Percentiles rank a stretch among this genome's conserved stretches.
Conservation (phyloP, 345 rosid species). For the Kernera saxatilis region DNA sequence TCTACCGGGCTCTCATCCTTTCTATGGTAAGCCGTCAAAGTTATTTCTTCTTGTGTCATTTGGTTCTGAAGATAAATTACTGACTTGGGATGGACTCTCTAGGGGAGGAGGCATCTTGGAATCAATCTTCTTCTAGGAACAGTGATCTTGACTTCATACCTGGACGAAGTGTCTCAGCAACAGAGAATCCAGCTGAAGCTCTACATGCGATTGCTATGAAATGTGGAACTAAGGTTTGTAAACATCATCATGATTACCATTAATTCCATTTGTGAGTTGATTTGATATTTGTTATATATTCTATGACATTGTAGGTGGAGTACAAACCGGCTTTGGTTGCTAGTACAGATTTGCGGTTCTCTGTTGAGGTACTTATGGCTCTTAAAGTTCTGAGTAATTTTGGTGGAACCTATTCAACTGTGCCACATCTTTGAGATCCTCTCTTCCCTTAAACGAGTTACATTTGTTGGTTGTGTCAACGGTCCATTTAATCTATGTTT, state of each 20-base stretch:
- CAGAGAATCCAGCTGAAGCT: constrained; percentile 53
- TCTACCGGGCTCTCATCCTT: constrained; percentile 47
- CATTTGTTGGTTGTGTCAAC: background rate
- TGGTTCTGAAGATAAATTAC: constrained; percentile 1
- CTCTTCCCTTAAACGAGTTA: background rate
- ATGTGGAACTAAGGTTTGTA: constrained; percentile 80
- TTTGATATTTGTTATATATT: background rate
- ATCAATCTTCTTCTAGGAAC: constrained; percentile 53
- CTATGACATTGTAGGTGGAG: constrained; percentile 59
- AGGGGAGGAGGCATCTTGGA: constrained; percentile 58
- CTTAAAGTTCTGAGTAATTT: constrained; percentile 7
- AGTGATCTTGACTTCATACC: constrained; percentile 62
- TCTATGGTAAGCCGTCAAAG: constrained; percentile 50
- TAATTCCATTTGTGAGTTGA: background rate
- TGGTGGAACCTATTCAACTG: background rate
- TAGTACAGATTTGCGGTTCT: constrained; percentile 69
- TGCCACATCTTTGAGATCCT: constrained; percentile 7
- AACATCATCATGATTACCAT: background rate
- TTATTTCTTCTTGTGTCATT: constrained; percentile 12
- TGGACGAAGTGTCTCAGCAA: constrained; percentile 48
- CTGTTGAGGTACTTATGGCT: constrained; percentile 57
- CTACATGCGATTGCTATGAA: constrained; percentile 75
- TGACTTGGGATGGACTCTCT: constrained; percentile 30
- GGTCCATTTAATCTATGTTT: background rate
- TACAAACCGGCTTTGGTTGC: constrained; percentile 60